Evolutionary conservation across 768 basidiomycete genomes (phyloP).

Genomic region (Phlebiopsis gigantea): DNA sequence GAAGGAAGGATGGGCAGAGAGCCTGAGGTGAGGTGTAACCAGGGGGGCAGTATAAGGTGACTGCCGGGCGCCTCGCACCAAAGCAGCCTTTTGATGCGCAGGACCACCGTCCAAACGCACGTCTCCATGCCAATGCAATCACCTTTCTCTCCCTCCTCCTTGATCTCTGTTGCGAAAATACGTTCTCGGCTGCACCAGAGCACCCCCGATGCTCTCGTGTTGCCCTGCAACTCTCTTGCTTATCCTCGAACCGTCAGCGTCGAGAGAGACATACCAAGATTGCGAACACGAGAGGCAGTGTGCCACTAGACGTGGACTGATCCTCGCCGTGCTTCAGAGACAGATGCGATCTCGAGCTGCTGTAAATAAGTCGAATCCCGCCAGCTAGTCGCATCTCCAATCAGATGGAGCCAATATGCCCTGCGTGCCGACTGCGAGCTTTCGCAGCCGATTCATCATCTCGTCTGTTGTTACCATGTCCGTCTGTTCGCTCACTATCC

Average conservation of each 20-base stretch:
- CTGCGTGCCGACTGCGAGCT: not conserved
- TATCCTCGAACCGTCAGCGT: not conserved
- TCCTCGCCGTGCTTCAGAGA: not conserved
- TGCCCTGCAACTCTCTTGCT: not conserved
- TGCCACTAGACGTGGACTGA: not conserved
- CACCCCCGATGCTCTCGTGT: not conserved
- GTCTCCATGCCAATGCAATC: constrained; percentile 20
- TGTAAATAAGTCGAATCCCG: not conserved
- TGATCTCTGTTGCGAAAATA: constrained; percentile 2
- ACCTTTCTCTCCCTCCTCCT: not conserved
- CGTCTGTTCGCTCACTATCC: too few species aligned
- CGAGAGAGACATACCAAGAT: not conserved
- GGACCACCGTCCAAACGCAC: not conserved
- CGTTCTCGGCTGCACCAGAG: constrained; percentile 4
- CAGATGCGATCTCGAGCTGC: not conserved
- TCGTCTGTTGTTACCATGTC: too few species aligned
- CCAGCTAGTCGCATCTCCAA: not conserved
- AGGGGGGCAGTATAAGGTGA: constrained; percentile 5
- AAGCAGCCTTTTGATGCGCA: constrained; percentile 7
- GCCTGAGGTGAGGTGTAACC: constrained; percentile 6
- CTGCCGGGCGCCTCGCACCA: not conserved
- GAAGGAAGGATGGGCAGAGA: constrained; percentile 12
- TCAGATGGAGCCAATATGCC: not conserved
- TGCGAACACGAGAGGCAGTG: not conserved
- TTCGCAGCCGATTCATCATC: not conserved